These are phyloP conservation scores for Neurospora pannonica DNA, from an alignment of 495 filamentous ascomycete species.

Conservation along the genomic window DNA sequence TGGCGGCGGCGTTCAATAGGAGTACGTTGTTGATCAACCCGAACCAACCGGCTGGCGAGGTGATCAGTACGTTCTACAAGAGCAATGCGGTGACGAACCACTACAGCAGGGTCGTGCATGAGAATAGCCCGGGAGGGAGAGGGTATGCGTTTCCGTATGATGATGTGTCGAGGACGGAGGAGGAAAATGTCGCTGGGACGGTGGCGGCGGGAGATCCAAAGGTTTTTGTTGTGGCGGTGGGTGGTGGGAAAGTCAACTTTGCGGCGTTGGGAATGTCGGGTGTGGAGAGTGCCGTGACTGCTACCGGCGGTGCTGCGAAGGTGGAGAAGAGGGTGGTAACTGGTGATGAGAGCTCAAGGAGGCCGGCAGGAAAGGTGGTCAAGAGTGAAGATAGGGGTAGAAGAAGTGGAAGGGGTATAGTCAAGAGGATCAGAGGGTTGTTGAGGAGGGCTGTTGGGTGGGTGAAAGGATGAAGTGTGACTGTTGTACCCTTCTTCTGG, in stretches of 20 bases:
- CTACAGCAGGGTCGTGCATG: conserved; percentile 59
- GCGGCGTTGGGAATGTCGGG: not conserved
- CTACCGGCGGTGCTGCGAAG: not conserved
- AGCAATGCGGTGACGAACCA: conserved; percentile 53
- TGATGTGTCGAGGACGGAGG: conserved; percentile 53
- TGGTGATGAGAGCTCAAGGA: not conserved
- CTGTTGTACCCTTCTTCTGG: not conserved
- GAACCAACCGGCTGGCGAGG: conserved; percentile 41
- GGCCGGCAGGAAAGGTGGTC: not conserved
- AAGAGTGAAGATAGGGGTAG: not conserved
- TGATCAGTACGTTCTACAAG: conserved; percentile 41
- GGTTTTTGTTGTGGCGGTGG: conserved; percentile 53
- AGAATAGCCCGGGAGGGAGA: conserved; percentile 46
- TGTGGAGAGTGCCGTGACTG: not conserved
- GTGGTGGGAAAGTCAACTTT: conserved; percentile 31
- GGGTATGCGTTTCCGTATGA: conserved; percentile 78
- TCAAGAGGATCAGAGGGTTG: not conserved
- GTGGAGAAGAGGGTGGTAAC: not conserved
- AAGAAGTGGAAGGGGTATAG: not conserved
- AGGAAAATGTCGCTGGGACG: conserved; percentile 50
- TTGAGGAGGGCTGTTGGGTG: not conserved
- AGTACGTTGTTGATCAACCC: conserved; percentile 46
- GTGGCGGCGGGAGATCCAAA: conserved; percentile 48
- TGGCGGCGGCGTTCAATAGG: conserved; percentile 62
- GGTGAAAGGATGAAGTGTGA: not conserved